A percentile compares a stretch with the other conserved stretches of the same genome.
phyloP scores from a whole-genome alignment of 768 basidiomycete genomes.

The Phanerochaete carnosa region DNA sequence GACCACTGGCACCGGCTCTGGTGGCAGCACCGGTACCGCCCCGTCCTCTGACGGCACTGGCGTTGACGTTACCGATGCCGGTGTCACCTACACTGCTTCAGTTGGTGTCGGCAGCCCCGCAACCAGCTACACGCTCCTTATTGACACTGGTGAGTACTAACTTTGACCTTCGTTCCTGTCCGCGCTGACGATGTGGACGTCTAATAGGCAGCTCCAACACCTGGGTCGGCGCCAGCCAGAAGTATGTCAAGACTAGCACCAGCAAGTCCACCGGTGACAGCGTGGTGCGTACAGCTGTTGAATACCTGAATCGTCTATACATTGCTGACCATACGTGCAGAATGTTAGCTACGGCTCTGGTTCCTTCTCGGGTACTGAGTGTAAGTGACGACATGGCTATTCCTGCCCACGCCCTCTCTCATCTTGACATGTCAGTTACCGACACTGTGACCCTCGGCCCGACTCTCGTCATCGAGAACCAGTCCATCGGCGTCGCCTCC shows the following conservation, averaged over 20 bases:
- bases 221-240: slow-evolving; percentile 51
- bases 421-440: slow-evolving; percentile 29
- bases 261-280: slow-evolving; percentile 36
- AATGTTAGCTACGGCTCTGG: slow-evolving; percentile 55
- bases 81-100: slow-evolving; percentile 50
- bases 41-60: slow-evolving; percentile 25
- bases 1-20: slow-evolving; percentile 7
- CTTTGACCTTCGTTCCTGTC: not conserved
- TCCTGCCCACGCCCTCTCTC: not conserved
- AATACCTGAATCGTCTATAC: not conserved
- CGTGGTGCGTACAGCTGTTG: slow-evolving; percentile 24
- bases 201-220: slow-evolving; percentile 44
- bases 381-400: slow-evolving; percentile 18
- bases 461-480: slow-evolving; percentile 40
- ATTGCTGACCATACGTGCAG: slow-evolving; percentile 23
- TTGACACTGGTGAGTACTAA: slow-evolving; percentile 48
- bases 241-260: slow-evolving; percentile 44
- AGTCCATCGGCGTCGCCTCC: slow-evolving; percentile 46
- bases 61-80: slow-evolving; percentile 57
- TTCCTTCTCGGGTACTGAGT: slow-evolving; percentile 46
- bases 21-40: slow-evolving; percentile 6
- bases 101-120: slow-evolving; percentile 52
- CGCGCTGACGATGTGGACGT: not conserved
- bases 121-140: slow-evolving; percentile 48
- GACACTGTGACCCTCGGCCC: slow-evolving; percentile 44